phyloP scores from a whole-genome alignment of 306 rosid species.

The Quercus glauca region DNA sequence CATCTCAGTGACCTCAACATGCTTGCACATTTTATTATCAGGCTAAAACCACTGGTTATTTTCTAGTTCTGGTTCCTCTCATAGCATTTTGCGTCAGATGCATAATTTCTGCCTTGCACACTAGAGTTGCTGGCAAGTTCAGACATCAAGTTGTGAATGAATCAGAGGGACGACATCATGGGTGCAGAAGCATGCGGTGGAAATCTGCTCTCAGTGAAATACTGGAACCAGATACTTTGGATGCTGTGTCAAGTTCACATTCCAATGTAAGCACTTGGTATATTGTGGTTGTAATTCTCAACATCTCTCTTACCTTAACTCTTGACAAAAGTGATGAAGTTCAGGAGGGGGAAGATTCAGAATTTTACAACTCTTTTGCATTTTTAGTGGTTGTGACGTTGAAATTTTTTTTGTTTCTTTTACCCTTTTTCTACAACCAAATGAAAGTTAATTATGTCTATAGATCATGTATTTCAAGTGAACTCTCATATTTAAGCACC shows the following conservation, averaged over 20 bases:
- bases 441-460: neutral
- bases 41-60: conserved; percentile 27
- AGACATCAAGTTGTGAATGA: conserved; percentile 3
- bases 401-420: neutral
- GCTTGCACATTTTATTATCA: conserved; percentile 14
- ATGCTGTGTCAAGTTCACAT: conserved; percentile 11
- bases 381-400: no score
- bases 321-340: neutral
- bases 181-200: conserved; percentile 29
- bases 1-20: neutral
- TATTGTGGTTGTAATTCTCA: neutral
- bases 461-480: neutral
- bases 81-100: conserved; percentile 29
- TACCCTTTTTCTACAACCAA: neutral
- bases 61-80: conserved; percentile 37
- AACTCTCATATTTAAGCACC: neutral
- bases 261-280: conserved; percentile 6
- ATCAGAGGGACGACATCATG: conserved; percentile 1
- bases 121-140: conserved; percentile 17
- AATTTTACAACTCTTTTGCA: neutral
- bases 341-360: neutral
- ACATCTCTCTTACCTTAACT: neutral
- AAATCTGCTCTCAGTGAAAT: conserved; percentile 34
- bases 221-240: conserved; percentile 18
- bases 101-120: conserved; percentile 25